A percentile compares a stretch with the other conserved stretches of the same genome.
Evolutionary conservation across 2,329 filamentous ascomycete genomes (phyloP).

Genomic region (Fusarium papillatum): DNA sequence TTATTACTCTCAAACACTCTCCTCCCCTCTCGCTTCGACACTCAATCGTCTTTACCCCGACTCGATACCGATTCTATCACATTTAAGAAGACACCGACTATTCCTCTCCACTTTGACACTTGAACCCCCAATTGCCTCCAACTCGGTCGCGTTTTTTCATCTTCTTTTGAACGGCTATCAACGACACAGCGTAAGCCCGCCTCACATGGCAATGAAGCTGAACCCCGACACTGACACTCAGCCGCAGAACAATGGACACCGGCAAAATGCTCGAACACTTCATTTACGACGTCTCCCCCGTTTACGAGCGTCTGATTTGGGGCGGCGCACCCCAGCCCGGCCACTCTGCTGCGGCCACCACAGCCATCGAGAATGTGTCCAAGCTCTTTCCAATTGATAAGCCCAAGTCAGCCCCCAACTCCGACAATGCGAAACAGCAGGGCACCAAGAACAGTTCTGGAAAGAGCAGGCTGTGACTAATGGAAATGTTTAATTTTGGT

Average conservation of each 20-base stretch:
- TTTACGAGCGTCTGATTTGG: slow-evolving; percentile 17
- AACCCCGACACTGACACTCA: neutral
- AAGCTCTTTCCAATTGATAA: neutral
- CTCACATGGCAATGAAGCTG: neutral
- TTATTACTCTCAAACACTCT: neutral
- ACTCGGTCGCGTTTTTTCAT: neutral
- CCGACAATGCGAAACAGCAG: neutral
- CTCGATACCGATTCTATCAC: neutral
- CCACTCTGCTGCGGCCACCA: neutral
- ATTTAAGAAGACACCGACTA: neutral
- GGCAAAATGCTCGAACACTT: slow-evolving; percentile 7
- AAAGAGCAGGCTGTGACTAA: neutral
- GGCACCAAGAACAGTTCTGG: neutral
- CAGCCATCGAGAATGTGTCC: neutral
- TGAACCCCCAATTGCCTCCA: neutral
- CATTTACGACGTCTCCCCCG: slow-evolving; percentile 10
- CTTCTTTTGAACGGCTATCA: neutral
- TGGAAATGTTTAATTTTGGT: neutral
- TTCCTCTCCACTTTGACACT: neutral
- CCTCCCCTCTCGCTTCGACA: neutral
- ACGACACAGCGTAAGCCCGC: neutral
- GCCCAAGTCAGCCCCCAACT: neutral
- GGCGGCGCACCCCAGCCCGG: neutral
- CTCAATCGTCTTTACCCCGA: neutral
- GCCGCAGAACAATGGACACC: neutral